phyloP scores from a whole-genome alignment of 352 stramenopile species.

The Globisporangium carolinianum region DNA sequence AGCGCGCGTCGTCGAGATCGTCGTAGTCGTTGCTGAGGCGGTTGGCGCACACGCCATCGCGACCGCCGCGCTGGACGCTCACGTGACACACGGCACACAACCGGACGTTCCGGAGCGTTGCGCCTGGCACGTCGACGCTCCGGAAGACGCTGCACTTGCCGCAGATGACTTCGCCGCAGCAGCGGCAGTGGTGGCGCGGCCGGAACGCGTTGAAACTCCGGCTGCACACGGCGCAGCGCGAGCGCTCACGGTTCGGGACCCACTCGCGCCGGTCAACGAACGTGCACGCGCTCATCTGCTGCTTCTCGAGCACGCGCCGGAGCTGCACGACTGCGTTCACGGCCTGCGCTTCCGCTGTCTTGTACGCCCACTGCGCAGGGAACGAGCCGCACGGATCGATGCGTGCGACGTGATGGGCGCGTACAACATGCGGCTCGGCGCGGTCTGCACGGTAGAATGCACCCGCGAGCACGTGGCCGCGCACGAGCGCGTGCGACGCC shows the following conservation, averaged over 20 bases:
- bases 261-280: conserved; percentile 81
- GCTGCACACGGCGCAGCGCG: conserved; percentile 69
- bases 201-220: conserved; percentile 72
- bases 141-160: conserved; percentile 83
- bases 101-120: conserved; percentile 75
- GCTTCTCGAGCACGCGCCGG: conserved; percentile 75
- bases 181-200: conserved; percentile 79
- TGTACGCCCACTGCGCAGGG: conserved; percentile 73
- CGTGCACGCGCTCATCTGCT: conserved; percentile 81
- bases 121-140: conserved; percentile 73
- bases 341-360: conserved; percentile 77
- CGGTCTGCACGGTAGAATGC: conserved; percentile 79
- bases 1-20: conserved; percentile 48
- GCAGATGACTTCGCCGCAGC: conserved; percentile 85
- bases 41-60: too few species aligned
- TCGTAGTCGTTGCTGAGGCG: conserved; percentile 8
- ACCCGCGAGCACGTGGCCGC: conserved; percentile 69
- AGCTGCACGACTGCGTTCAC: conserved; percentile 74
- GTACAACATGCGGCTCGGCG: conserved; percentile 55
- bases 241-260: conserved; percentile 69
- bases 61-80: conserved; percentile 43
- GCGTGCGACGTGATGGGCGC: conserved; percentile 73
- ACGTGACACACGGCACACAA: conserved; percentile 85
- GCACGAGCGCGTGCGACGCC: conserved; percentile 79
- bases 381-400: conserved; percentile 77